Conservation (phyloP, 257 asterid genomes). For the Solanum peruvianum region DNA sequence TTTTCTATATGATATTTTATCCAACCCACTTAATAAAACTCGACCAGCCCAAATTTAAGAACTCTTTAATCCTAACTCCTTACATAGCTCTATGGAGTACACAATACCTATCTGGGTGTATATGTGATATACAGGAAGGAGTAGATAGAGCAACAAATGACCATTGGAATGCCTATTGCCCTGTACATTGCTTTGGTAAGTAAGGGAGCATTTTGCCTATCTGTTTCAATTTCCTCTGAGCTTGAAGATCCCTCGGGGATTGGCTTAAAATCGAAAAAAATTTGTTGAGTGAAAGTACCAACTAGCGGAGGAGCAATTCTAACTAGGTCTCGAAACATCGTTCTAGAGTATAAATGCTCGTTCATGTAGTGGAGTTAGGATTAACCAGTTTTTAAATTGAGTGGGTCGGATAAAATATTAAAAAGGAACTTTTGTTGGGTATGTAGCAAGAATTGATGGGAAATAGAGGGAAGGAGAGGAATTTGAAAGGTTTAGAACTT, state of each 20-base stretch:
- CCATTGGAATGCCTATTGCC: slow-evolving; percentile 64
- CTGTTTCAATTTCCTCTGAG: neutral
- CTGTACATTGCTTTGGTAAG: slow-evolving; percentile 81
- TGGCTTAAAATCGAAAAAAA: slow-evolving; percentile 49
- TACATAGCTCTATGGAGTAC: slow-evolving; percentile 1
- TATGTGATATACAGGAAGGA: neutral
- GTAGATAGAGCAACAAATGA: slow-evolving; percentile 50
- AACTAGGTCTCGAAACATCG: slow-evolving; percentile 41
- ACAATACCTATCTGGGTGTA: slow-evolving; percentile 20
- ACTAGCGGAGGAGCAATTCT: slow-evolving; percentile 67
- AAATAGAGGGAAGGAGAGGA: no score
- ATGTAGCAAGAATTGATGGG: no score
- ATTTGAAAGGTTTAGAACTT: no score
- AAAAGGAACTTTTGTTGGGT: no score
- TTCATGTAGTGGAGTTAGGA: neutral
- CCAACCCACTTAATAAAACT: no score
- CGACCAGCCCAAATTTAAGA: no score
- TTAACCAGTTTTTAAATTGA: no score
- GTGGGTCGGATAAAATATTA: no score
- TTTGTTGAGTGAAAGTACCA: slow-evolving; percentile 36
- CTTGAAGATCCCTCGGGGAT: slow-evolving; percentile 6
- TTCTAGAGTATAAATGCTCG: neutral
- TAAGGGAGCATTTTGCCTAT: slow-evolving; percentile 66
- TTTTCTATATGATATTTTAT: no score
- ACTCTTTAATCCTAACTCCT: no score